Evolutionary conservation across 2,329 filamentous ascomycete genomes (phyloP).

Genomic region (Exophiala calicioides): DNA sequence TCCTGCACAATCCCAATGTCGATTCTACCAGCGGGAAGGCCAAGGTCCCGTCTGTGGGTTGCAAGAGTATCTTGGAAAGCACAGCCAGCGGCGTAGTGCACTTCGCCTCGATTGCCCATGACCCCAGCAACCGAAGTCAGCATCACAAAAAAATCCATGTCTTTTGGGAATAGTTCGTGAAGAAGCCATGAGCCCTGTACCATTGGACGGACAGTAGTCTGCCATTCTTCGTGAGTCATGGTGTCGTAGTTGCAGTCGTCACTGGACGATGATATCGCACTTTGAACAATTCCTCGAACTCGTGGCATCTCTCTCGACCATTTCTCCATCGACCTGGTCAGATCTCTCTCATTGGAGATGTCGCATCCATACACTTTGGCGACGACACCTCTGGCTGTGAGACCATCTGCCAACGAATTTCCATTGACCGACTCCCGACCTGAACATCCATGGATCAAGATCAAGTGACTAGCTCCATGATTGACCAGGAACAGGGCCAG

Average conservation of each 20-base stretch:
- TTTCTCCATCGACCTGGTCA: neutral
- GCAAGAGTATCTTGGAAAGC: constrained; percentile 39
- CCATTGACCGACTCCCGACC: constrained; percentile 30
- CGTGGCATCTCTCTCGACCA: neutral
- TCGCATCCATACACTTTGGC: neutral
- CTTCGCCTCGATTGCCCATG: constrained; percentile 36
- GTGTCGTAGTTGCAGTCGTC: neutral
- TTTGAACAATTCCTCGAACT: neutral
- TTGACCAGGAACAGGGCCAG: constrained; percentile 18
- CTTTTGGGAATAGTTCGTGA: neutral
- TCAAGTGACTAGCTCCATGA: constrained; percentile 23
- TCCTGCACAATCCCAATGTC: constrained; percentile 31
- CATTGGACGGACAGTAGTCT: neutral
- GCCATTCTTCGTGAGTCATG: neutral
- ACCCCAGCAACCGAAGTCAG: constrained; percentile 43
- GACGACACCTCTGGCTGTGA: constrained; percentile 52
- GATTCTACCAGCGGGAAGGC: constrained; percentile 26
- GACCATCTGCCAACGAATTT: constrained; percentile 50
- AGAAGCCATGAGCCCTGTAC: neutral
- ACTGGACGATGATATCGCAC: neutral
- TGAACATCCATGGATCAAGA: constrained; percentile 21
- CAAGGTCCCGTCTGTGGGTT: constrained; percentile 27
- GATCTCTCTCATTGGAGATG: neutral
- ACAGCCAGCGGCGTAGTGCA: constrained; percentile 42
- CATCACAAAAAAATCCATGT: constrained; percentile 48